A percentile compares a stretch with the other conserved stretches of the same genome.
These are phyloP conservation scores for Parsonsia alboflavescens DNA, from an alignment of 257 asterid genomes.

Conservation along the genomic window DNA sequence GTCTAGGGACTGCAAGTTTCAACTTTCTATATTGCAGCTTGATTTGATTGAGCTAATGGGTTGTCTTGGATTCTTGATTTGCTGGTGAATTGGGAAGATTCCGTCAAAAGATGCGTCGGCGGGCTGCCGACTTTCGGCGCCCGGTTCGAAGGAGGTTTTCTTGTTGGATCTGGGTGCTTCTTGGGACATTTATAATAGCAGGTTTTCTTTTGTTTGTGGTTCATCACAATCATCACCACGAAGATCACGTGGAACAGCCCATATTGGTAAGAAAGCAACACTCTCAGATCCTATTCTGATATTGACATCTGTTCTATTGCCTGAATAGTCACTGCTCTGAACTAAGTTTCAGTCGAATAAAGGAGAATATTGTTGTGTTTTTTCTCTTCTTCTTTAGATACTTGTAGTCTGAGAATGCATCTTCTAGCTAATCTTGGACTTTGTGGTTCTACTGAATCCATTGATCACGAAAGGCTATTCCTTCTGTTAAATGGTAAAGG, in stretches of 20 bases:
- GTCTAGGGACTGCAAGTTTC: slow-evolving; percentile 14
- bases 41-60: slow-evolving; percentile 34
- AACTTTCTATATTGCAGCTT: background rate
- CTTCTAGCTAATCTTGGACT: background rate
- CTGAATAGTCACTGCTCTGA: background rate
- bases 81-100: slow-evolving; percentile 33
- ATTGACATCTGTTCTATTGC: background rate
- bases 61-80: slow-evolving; percentile 23
- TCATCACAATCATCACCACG: slow-evolving; percentile 57
- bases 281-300: slow-evolving; percentile 10
- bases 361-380: background rate
- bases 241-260: slow-evolving; percentile 57
- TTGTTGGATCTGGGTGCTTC: slow-evolving; percentile 78
- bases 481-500: background rate
- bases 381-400: background rate
- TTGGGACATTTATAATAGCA: slow-evolving; percentile 46
- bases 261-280: slow-evolving; percentile 37
- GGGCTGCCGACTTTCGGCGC: slow-evolving; percentile 92
- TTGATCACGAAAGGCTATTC: background rate
- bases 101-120: slow-evolving; percentile 76
- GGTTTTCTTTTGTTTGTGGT: slow-evolving; percentile 55
- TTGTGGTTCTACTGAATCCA: background rate
- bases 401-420: background rate
- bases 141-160: slow-evolving; percentile 70
- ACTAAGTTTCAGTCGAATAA: background rate